phyloP scores from a whole-genome alignment of 2,329 filamentous ascomycete species.

The Chaetoscypha palmicola region DNA sequence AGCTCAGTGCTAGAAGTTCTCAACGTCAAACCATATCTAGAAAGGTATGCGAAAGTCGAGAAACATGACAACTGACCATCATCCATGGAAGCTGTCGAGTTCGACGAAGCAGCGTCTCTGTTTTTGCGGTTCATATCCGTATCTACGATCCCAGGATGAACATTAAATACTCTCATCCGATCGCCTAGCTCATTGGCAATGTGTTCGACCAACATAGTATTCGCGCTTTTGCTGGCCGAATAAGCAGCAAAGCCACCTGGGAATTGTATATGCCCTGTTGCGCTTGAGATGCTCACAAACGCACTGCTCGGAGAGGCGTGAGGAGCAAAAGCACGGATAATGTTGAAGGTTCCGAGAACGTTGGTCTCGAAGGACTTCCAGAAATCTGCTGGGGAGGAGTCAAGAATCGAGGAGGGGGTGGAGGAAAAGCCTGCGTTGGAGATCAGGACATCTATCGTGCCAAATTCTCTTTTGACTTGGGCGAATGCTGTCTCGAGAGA shows the following conservation, averaged over 20 bases:
- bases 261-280: not conserved
- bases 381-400: slow-evolving; percentile 30
- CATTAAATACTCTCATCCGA: slow-evolving; percentile 34
- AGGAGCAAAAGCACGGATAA: slow-evolving; percentile 4
- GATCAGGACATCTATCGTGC: slow-evolving; percentile 36
- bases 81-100: not conserved
- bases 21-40: too few relatives aligned
- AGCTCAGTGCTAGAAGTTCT: too few relatives aligned
- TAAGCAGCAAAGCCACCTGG: slow-evolving; percentile 32
- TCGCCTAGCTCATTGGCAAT: slow-evolving; percentile 35
- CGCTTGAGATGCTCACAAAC: slow-evolving; percentile 1
- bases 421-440: slow-evolving; percentile 33
- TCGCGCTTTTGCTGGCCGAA: slow-evolving; percentile 36
- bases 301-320: not conserved
- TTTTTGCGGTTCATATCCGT: slow-evolving; percentile 3
- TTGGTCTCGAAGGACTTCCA: slow-evolving; percentile 9
- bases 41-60: too few relatives aligned
- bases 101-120: not conserved
- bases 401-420: slow-evolving; percentile 24
- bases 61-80: not conserved
- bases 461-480: slow-evolving; percentile 23
- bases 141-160: slow-evolving; percentile 35
- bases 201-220: slow-evolving; percentile 36
- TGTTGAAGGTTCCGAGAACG: slow-evolving; percentile 6
- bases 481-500: slow-evolving; percentile 32